Evolutionary conservation across 2,329 filamentous ascomycete species (phyloP), one percentile per base, ranked within the genome.

Genomic region (Cladobotryum protrusum): DNA sequence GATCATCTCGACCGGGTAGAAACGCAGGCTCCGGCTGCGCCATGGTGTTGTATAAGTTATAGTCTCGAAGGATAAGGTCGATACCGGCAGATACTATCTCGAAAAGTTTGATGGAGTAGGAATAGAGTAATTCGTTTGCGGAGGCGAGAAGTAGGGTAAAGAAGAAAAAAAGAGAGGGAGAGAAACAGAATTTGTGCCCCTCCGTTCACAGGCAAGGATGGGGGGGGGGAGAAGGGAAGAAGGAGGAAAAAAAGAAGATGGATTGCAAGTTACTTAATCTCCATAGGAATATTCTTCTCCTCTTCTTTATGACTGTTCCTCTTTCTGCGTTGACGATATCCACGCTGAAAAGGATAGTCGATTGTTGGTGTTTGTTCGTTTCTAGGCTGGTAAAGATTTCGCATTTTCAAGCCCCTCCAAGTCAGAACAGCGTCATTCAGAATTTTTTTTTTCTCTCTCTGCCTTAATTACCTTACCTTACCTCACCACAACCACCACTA

Each of bases 1-100:
- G 54, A 43, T 68, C 63, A 48, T 69, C 63, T 51, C 61, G 58
- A 52, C 59, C 61, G 43, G 63, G 55, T 54, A 63, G 59, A 50
- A 66, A 62, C 19, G 56, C 46, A 19, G 47, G 47, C 34, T 45
- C 36, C 32, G 39, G 47, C 47, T 50, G 47, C 47, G 50, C 36
- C 47, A 52, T 49, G 9, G 37, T 39, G 40, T 3, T 11, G 19
- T 13, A 43, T 15, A 37, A 2, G 6, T 29, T 29, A 9, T 29
- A 8, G 24, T 9, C 11, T 29, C 24, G 24, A 8, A 8, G 24
- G 6, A 29, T 29, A 29, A 29, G 6, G 36, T 39, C 36, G 36
- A 15, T 18, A 14, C 14, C 13, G 36, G n/a, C n/a, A n/a, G n/a
- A 14, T 39, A n/a, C n/a, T 39, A 37, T 17, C 35, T n/a, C 35